Base-by-base conservation (phyloP, 768 basidiomycete species). In the Termitomyces sp. region DNA sequence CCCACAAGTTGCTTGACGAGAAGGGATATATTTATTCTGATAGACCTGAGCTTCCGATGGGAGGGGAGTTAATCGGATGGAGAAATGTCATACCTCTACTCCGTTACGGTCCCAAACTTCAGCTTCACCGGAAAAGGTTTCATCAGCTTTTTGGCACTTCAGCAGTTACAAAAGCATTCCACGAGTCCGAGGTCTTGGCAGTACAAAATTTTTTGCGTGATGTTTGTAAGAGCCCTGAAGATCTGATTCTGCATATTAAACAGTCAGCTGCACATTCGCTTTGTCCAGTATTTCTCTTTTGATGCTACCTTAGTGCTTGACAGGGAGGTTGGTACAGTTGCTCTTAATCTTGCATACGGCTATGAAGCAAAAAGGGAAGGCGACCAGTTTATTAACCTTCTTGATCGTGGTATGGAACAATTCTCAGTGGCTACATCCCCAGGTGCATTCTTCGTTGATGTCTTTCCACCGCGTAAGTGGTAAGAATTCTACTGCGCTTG, bases 1-100 rank as follows among this genome's bases (percentile, higher is more conserved):
- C 80, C 3, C 62, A 70, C n/a, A 77, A 80, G 31, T 68, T 83
- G 68, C 75, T 84, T 26, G 77, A 82, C 38, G 78, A 75, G 59
- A 79, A 76, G 54, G 76, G 82, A 33, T 67, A 73, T 14, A 73
- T 77, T 30, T 83, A 83, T 61, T 84, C 83, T 17, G 81, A 84
- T 64, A 71, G 83, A 35, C 81, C 83, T 14, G 3, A 15, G 5
- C 19, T 51, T 51, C 21, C 50, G 1, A 46, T 78, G 74, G 71
- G 72, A 8, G 74, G 73, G 15, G 74, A 76, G 17, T 57, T 67
- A 14, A 41, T 58, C 8, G 65, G 66, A 3, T 64, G 61, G 57
- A 53, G 57, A 21, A 59, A 64, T 33, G 55, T 37, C 4, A 23
- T 59, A 11, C 19, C 49, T 3, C 46, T 64, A 3, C 28, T 58